These are phyloP conservation scores for Fusarium sp. DNA, from an alignment of 2,329 filamentous ascomycete genomes.

Conservation along the genomic window DNA sequence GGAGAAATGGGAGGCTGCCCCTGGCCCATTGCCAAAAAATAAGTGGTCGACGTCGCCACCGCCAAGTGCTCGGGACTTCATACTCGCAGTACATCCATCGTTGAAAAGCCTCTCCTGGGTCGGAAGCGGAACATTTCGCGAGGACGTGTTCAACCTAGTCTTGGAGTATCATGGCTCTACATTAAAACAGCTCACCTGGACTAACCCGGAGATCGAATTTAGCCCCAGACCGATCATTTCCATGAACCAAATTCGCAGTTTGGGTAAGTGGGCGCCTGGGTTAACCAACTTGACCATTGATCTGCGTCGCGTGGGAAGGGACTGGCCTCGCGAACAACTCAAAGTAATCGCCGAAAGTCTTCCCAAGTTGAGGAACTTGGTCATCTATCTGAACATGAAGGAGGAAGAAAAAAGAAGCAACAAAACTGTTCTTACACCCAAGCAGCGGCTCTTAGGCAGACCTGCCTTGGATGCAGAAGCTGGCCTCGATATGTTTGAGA, in stretches of 20 bases:
- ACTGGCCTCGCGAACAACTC: constrained; percentile 12
- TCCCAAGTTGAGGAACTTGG: constrained; percentile 2
- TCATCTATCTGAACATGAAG: constrained; percentile 10
- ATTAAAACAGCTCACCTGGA: constrained; percentile 23
- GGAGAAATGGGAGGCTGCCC: not conserved
- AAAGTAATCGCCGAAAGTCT: constrained; percentile 2
- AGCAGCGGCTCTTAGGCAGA: rapidly evolving
- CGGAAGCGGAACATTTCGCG: not conserved
- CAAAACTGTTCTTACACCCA: rapidly evolving
- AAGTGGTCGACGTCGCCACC: not conserved
- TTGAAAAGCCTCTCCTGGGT: constrained; percentile 14
- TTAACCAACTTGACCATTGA: constrained; percentile 16
- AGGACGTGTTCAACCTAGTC: constrained; percentile 4
- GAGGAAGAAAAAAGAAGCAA: not conserved
- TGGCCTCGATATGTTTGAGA: not conserved
- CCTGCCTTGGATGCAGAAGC: not conserved
- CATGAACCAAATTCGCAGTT: not conserved
- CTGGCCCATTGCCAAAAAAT: not conserved
- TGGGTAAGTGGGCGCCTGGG: constrained; percentile 9
- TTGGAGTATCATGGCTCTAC: constrained; percentile 18
- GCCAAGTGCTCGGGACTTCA: constrained; percentile 4
- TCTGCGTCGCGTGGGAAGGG: not conserved
- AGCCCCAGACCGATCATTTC: constrained; percentile 6
- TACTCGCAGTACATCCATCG: not conserved
- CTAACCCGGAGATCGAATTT: not conserved